Conservation (phyloP, 1,284 basidiomycete genomes). For the Tremellales sp. region DNA sequence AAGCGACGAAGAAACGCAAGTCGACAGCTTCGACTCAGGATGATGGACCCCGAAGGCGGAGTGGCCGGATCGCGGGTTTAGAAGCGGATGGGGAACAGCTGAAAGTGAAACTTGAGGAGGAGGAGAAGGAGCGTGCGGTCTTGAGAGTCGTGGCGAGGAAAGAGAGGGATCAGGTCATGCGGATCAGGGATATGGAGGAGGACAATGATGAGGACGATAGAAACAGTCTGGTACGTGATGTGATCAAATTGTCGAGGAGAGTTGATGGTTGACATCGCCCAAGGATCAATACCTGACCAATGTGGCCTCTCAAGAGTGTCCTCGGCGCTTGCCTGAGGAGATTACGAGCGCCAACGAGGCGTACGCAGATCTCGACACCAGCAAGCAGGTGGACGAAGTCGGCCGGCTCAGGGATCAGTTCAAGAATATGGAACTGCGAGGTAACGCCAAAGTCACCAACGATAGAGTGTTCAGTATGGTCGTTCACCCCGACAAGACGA, state of each 20-base stretch:
- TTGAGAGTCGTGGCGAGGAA: conserved; percentile 30
- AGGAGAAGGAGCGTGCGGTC: conserved; percentile 32
- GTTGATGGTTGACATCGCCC: neutral
- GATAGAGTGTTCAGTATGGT: conserved; percentile 51
- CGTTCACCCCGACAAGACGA: conserved; percentile 48
- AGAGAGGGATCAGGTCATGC: conserved; percentile 35
- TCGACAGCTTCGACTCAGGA: conserved; percentile 10
- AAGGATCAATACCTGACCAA: neutral
- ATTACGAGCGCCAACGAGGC: conserved; percentile 6
- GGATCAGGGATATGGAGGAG: conserved; percentile 33
- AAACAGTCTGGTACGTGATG: conserved; percentile 22
- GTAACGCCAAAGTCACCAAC: conserved; percentile 45
- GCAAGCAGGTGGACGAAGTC: conserved; percentile 19
- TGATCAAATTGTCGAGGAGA: neutral
- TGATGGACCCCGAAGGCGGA: conserved; percentile 34
- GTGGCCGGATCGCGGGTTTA: conserved; percentile 36
- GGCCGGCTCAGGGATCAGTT: conserved; percentile 30
- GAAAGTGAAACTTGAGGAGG: conserved; percentile 29
- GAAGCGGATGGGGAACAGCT: conserved; percentile 36
- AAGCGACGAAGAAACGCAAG: conserved; percentile 22
- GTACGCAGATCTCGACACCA: conserved; percentile 18
- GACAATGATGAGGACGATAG: conserved; percentile 18
- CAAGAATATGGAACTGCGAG: conserved; percentile 35
- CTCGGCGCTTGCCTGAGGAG: neutral
- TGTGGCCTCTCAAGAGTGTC: neutral